Conservation (phyloP, 73 alveolate species). For the Paramecium bursaria region DNA sequence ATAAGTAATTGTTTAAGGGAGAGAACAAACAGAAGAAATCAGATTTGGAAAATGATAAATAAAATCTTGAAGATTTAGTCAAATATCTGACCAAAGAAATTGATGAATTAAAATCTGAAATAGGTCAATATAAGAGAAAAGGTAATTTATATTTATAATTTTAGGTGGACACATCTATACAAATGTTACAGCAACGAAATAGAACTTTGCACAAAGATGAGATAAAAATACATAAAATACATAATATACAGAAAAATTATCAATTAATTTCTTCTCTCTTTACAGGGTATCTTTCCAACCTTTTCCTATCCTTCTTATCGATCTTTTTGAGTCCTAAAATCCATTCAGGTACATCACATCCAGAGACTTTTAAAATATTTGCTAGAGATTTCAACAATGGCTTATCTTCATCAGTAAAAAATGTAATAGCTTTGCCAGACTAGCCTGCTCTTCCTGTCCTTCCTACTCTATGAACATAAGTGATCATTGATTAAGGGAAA, state of each 20-base stretch:
- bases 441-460: constrained; percentile 89
- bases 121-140: constrained; percentile 83
- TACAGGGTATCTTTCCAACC: constrained; percentile 82
- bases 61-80: constrained; percentile 80
- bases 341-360: constrained; percentile 91
- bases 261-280: constrained; percentile 83
- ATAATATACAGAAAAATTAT: no score
- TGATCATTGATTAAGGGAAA: constrained; percentile 89
- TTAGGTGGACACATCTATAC: constrained; percentile 93
- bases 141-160: constrained; percentile 51
- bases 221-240: background rate
- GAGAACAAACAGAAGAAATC: constrained; percentile 85
- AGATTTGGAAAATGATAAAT: constrained; percentile 78
- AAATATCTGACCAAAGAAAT: constrained; percentile 84
- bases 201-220: background rate
- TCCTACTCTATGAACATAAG: constrained; percentile 92
- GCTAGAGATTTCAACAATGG: constrained; percentile 81
- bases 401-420: constrained; percentile 90
- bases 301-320: constrained; percentile 72
- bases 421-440: constrained; percentile 86
- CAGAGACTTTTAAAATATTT: constrained; percentile 74
- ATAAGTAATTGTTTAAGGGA: constrained; percentile 84
- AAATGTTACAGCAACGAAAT: constrained; percentile 85
- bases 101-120: constrained; percentile 87
- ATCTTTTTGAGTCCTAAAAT: constrained; percentile 83